Evolutionary conservation across 495 filamentous ascomycete genomes (phyloP).

Genomic region (Penicillium silybi): DNA sequence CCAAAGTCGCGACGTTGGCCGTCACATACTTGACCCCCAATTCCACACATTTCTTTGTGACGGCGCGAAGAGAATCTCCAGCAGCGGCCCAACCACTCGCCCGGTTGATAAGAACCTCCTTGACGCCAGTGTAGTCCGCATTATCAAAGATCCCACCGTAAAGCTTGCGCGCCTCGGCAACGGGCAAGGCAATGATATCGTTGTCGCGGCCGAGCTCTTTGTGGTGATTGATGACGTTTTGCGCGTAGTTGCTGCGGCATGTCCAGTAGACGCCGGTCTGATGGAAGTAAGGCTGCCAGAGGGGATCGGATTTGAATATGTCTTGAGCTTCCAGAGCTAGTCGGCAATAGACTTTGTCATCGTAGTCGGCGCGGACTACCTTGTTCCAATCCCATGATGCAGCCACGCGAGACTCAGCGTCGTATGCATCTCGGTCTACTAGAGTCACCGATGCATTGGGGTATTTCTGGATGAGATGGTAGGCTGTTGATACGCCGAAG

Average conservation of each 20-base stretch:
- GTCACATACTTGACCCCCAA: constrained; percentile 51
- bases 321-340: constrained; percentile 55
- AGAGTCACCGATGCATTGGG: constrained; percentile 51
- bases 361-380: constrained; percentile 63
- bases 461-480: constrained; percentile 50
- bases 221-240: constrained; percentile 48
- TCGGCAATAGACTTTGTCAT: constrained; percentile 51
- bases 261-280: constrained; percentile 52
- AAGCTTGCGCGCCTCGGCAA: constrained; percentile 40
- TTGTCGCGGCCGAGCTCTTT: constrained; percentile 39
- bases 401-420: constrained; percentile 38
- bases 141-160: constrained; percentile 51
- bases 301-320: constrained; percentile 48
- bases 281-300: constrained; percentile 54
- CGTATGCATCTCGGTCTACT: constrained; percentile 52
- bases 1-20: constrained; percentile 42
- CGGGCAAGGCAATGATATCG: constrained; percentile 34
- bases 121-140: constrained; percentile 50
- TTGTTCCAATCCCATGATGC: constrained; percentile 69
- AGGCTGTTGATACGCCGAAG: constrained; percentile 63
- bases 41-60: constrained; percentile 43
- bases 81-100: constrained; percentile 62
- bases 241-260: constrained; percentile 40
- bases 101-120: constrained; percentile 47
- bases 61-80: constrained; percentile 43